phyloP scores from a whole-genome alignment of 257 asterid species.

The Primulina huaijiensis region DNA sequence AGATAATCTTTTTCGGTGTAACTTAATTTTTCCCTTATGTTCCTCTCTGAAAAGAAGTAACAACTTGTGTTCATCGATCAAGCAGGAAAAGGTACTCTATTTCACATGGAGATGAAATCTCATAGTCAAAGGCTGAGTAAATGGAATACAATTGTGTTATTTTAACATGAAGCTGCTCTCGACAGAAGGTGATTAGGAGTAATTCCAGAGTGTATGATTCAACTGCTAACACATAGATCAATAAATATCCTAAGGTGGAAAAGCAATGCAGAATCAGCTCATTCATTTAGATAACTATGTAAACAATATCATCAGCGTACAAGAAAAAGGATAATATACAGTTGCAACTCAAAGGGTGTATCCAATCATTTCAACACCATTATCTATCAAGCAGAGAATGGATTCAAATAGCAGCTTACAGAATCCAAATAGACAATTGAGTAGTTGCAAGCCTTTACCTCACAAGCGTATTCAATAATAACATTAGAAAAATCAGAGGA shows the following conservation, averaged over 20 bases:
- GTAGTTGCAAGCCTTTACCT: conserved; percentile 40
- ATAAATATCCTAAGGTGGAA: neutral
- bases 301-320: neutral
- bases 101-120: conserved; percentile 15
- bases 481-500: conserved; percentile 68
- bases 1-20: neutral
- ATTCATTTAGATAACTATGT: neutral
- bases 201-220: neutral
- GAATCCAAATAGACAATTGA: too few relatives aligned
- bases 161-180: neutral
- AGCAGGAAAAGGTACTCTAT: neutral
- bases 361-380: neutral
- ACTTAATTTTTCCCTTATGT: neutral
- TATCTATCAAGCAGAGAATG: neutral
- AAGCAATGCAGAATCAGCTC: conserved; percentile 13
- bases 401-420: neutral
- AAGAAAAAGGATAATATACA: too few relatives aligned
- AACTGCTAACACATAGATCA: conserved; percentile 13
- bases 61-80: neutral
- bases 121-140: conserved; percentile 8
- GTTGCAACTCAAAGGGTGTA: neutral
- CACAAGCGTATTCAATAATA: conserved; percentile 71
- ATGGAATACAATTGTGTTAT: conserved; percentile 3
- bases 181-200: neutral
- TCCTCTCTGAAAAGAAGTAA: neutral